Percentiles rank a stretch among this genome's conserved stretches.
phyloP scores from a whole-genome alignment of 306 rosid genomes.

The Dalbergia cultrata region DNA sequence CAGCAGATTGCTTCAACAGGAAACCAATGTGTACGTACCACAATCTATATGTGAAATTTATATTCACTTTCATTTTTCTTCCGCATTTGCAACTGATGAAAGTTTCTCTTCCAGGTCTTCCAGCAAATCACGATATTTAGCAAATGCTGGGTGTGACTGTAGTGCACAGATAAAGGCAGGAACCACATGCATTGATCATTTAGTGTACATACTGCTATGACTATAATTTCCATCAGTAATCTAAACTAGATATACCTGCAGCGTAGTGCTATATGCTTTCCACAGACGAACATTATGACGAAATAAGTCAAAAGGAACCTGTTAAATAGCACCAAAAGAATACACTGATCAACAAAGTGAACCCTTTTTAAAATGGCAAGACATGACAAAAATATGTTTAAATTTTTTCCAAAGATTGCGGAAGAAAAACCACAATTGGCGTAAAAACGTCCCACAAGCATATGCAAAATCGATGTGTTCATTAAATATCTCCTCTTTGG shows the following conservation, averaged over 20 bases:
- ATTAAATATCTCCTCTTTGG: too few species aligned
- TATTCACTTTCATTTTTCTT: conserved; percentile 47
- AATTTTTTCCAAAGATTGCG: background rate
- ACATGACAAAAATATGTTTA: background rate
- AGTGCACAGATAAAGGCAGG: conserved; percentile 39
- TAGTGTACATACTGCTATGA: conserved; percentile 18
- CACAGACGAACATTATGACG: conserved; percentile 79
- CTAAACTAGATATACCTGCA: conserved; percentile 67
- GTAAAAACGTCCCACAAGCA: too few species aligned
- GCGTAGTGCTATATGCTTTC: conserved; percentile 82
- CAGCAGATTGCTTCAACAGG: conserved; percentile 37
- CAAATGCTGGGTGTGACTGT: conserved; percentile 72
- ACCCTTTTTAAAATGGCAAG: conserved; percentile 28
- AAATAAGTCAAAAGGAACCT: conserved; percentile 93
- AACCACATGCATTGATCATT: conserved; percentile 2
- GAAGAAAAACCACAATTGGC: background rate
- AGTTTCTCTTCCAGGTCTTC: conserved; percentile 82
- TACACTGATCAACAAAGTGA: conserved; percentile 33
- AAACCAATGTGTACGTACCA: conserved; percentile 26
- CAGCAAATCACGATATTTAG: conserved; percentile 79
- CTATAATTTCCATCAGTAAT: conserved; percentile 16
- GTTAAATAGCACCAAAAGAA: conserved; percentile 45
- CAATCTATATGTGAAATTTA: conserved; percentile 29
- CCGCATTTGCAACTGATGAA: conserved; percentile 58
- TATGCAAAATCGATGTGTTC: too few species aligned